These are phyloP conservation scores for Exophiala viscosa DNA, from an alignment of 2,329 filamentous ascomycete species.

Conservation along the genomic window DNA sequence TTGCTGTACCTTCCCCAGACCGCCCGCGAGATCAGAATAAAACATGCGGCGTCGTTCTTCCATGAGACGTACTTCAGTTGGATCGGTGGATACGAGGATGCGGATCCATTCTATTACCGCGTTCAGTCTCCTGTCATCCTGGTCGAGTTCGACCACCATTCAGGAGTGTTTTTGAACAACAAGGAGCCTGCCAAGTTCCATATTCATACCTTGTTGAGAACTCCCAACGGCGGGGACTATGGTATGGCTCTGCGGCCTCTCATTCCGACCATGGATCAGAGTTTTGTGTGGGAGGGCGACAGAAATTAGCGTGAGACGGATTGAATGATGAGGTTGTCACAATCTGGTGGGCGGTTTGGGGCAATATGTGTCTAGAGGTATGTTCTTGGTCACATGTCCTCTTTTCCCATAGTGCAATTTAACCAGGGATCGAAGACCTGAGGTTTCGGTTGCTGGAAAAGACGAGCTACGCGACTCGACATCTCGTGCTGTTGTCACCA, in stretches of 20 bases:
- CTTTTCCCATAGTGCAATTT: too few species aligned
- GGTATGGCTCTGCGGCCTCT: conserved; percentile 52
- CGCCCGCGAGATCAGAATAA: conserved; percentile 54
- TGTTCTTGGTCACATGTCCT: too few species aligned
- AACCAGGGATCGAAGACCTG: too few species aligned
- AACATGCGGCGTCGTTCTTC: conserved; percentile 54
- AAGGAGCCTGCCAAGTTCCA: conserved; percentile 72
- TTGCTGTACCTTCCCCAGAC: conserved; percentile 62
- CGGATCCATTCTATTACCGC: conserved; percentile 71
- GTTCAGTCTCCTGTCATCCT: conserved; percentile 73
- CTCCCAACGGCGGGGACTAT: conserved; percentile 74
- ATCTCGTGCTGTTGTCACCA: too few species aligned
- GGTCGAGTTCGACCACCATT: conserved; percentile 76
- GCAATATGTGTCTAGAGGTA: too few species aligned
- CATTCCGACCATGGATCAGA: conserved; percentile 35
- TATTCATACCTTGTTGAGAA: conserved; percentile 69
- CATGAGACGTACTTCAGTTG: conserved; percentile 75
- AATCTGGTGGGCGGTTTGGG: too few species aligned
- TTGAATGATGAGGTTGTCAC: too few species aligned
- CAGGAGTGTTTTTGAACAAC: conserved; percentile 72
- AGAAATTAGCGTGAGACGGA: too few species aligned
- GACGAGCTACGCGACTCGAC: too few species aligned
- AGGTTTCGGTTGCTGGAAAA: too few species aligned
- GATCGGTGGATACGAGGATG: conserved; percentile 66
- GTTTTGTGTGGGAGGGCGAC: conserved; percentile 34